Base-by-base conservation (phyloP, 2,329 filamentous ascomycete genomes). In the Colletotrichum shisoi region DNA sequence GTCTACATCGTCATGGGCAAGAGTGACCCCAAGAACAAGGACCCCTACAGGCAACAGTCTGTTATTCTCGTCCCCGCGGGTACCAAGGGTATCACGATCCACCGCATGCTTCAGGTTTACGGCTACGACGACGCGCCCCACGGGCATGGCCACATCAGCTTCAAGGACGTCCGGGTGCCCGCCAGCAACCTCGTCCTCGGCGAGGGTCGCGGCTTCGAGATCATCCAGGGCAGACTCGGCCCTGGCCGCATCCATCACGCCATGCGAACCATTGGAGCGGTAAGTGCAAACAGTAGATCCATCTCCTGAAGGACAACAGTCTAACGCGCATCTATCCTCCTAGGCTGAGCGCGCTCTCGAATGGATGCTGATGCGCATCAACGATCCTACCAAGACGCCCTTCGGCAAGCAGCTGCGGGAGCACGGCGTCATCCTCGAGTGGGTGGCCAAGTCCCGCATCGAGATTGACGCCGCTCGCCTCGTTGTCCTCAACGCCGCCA, bases 101-200 rank as follows among this genome's bases (percentile, higher is more conserved):
- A 97, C 80, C 90, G 95, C 72, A 97, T 97, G 92, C 84, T 99
- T 62, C 90, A 85, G 57, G 94, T 98, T 71, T 97, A 96, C 79
- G 95, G 95, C 65, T 98, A 93, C 80, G 95, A 98, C 77, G 95
- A 99, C 74, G 95, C 95, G n/a, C 95, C 95, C 2, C 95, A 99
- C 78, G 95, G 95, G 63, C 95, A 99, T 81, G 95, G 93, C 51
- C 94, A 99, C 79, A 88, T 99, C 76, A 87, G 83, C 42, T 98
- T 99, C 81, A 84, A 89, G 67, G 91, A 98, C 76, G 95, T 98
- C 70, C 91, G 94, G 67, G 92, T 99, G 0, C 94, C 94, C 8
- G 88, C 84, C 39, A 82, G 83, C 73, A 95, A 92, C 81, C 90
- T 99, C 75, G 91, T 98, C 12, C 89, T 99, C 3, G 94, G 95